Base-by-base conservation (phyloP, 2,329 filamentous ascomycete species). In the Penicillium glabrum region DNA sequence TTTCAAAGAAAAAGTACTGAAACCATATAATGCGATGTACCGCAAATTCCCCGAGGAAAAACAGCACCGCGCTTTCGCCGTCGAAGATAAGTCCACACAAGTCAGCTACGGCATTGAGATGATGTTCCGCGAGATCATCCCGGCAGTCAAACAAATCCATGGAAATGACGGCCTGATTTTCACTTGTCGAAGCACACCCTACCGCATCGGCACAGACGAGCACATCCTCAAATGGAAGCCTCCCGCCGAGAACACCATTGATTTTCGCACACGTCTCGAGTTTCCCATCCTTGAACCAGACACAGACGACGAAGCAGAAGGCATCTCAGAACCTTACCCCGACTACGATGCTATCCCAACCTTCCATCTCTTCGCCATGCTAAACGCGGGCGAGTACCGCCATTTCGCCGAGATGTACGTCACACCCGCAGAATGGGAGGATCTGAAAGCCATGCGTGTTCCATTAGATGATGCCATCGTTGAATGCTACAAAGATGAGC, bases 221-320 rank as follows among this genome's bases (percentile, higher is more conserved):
- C 89, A 96, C 72, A 99, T 97, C 61, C 80, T 99, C 39, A 99
- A 99, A 75, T 99, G 95, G 95, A 99, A 99, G 77, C 92, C 93
- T 0, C 91, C 91, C 4, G 83, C 90, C 63, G 95, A 99, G 74
- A 99, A 99, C 78, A 96, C 92, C 0, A 86, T 99, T 65, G 95
- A 99, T 73, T 97, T 96, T 73, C 85, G 89, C 43, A 82, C 98
- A 66, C 85, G 84, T 51, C 82, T 99, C 44, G 81, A 83, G 13
- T 98, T 97, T 68, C 89, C 89, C 0, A 70, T 80, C 0, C 80
- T 89, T n/a, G 83, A 90, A 57, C 88, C 89, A 1, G 84, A 88
- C 67, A 83, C 85, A 14, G 76, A 80, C 16, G 89, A 95, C 65
- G 83, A 85, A 46, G 84, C 85, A 33, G 88, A 90, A 19, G 88